These are phyloP conservation scores for Coemansia pectinata DNA, from an alignment of 192 early-diverging fungal species.

Conservation along the genomic window DNA sequence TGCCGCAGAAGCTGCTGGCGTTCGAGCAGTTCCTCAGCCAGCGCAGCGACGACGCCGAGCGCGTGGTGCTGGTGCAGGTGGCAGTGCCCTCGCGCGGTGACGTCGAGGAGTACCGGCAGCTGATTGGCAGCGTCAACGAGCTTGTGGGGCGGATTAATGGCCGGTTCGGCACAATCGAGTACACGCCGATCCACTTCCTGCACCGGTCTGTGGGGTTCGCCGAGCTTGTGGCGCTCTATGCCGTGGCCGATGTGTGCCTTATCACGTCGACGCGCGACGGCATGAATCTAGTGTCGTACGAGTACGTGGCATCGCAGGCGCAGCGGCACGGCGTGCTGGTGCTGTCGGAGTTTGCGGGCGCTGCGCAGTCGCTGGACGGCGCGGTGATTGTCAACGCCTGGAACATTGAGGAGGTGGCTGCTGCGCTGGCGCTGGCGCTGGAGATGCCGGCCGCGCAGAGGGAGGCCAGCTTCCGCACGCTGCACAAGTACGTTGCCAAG, in stretches of 20 bases:
- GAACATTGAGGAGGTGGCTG: conserved; percentile 95
- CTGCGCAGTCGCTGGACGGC: conserved; percentile 96
- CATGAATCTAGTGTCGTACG: conserved; percentile 99
- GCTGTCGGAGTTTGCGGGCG: conserved; percentile 97
- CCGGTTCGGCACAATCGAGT: conserved; percentile 91
- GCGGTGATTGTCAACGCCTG: conserved; percentile 99
- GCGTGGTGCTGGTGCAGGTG: conserved; percentile 94
- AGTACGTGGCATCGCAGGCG: conserved; percentile 94
- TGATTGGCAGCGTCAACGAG: conserved; percentile 93
- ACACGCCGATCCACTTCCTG: conserved; percentile 97
- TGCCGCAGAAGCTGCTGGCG: conserved; percentile 98
- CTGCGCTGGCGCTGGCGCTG: conserved; percentile 88
- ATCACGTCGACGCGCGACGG: conserved; percentile 98
- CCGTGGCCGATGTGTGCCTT: conserved; percentile 93
- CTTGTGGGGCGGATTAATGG: conserved; percentile 99
- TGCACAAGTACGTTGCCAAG: conserved; percentile 93
- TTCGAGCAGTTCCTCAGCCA: conserved; percentile 87
- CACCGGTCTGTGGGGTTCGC: conserved; percentile 95
- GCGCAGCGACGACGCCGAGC: conserved; percentile 90
- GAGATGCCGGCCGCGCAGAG: conserved; percentile 84
- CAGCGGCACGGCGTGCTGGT: conserved; percentile 93
- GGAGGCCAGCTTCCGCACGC: conserved; percentile 83
- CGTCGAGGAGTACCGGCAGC: conserved; percentile 97
- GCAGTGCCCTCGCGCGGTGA: conserved; percentile 98
- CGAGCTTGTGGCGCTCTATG: conserved; percentile 95